Percentiles rank a stretch among this genome's conserved stretches.
Evolutionary conservation across 139 green algal genomes (phyloP).

Genomic region (Micractinium conductrix): DNA sequence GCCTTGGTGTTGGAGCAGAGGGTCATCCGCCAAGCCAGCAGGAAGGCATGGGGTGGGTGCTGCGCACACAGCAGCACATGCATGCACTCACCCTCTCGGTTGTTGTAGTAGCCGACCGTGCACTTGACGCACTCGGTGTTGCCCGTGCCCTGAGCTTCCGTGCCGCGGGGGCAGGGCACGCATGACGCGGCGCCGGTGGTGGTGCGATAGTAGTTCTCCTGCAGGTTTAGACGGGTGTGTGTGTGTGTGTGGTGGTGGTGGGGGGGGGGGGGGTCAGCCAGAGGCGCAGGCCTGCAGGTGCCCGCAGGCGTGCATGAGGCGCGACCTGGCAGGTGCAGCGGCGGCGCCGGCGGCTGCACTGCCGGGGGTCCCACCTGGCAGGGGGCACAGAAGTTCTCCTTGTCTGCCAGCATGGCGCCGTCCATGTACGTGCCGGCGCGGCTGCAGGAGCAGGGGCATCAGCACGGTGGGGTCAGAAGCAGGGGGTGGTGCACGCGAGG

Average conservation of each 20-base stretch:
- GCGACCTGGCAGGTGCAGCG: not conserved
- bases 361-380: not conserved
- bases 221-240: no score
- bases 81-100: not conserved
- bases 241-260: not conserved
- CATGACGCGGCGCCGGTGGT: not conserved
- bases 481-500: not conserved
- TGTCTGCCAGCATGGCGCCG: not conserved
- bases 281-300: not conserved
- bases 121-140: not conserved
- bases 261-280: not conserved
- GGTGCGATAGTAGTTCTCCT: not conserved
- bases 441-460: not conserved
- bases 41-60: no score
- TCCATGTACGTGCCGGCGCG: not conserved
- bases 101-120: not conserved
- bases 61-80: no score
- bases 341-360: not conserved
- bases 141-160: not conserved
- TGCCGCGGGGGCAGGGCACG: not conserved
- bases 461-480: not conserved
- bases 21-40: no score
- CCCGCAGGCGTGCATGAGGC: not conserved
- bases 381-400: not conserved
- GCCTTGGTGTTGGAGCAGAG: no score